Evolutionary conservation across 1,284 basidiomycete genomes (phyloP).

Genomic region (Malassezia pachydermatis): DNA sequence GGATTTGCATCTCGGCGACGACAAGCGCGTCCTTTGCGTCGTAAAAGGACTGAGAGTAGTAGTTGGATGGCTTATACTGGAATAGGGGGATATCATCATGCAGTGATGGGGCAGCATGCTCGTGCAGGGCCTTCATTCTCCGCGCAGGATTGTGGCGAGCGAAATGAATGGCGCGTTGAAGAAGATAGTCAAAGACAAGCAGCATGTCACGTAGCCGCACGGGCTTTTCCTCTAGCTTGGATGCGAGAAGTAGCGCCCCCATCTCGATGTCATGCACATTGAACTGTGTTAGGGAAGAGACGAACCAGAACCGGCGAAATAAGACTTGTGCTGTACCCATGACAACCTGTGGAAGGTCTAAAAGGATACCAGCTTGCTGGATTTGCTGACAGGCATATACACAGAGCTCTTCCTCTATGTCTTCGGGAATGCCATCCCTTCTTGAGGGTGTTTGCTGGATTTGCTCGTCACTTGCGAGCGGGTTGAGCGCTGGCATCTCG

Average conservation of each 20-base stretch:
- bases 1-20: constrained; percentile 90
- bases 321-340: constrained; percentile 92
- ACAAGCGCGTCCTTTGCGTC: constrained; percentile 80
- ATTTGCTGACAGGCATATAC: constrained; percentile 72
- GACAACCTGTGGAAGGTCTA: constrained; percentile 89
- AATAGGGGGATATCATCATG: too few relatives aligned
- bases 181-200: constrained; percentile 79
- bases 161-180: constrained; percentile 13
- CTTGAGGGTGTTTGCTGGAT: constrained; percentile 67
- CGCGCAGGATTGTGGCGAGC: constrained; percentile 5
- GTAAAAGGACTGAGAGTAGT: constrained; percentile 71
- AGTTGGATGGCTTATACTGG: constrained; percentile 69
- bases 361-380: constrained; percentile 80
- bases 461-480: constrained; percentile 71
- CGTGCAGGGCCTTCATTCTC: neutral
- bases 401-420: constrained; percentile 74
- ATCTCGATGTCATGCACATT: constrained; percentile 67
- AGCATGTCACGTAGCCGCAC: constrained; percentile 82
- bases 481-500: constrained; percentile 59
- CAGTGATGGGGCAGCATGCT: neutral
- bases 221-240: constrained; percentile 89
- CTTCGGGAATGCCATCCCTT: constrained; percentile 66
- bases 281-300: constrained; percentile 85
- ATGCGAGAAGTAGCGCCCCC: constrained; percentile 83
- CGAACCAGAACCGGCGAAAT: constrained; percentile 93